Evolutionary conservation across 2,329 filamentous ascomycete genomes (phyloP), one percentile per base, ranked within the genome.

Genomic region (Stachybotrys elegans): DNA sequence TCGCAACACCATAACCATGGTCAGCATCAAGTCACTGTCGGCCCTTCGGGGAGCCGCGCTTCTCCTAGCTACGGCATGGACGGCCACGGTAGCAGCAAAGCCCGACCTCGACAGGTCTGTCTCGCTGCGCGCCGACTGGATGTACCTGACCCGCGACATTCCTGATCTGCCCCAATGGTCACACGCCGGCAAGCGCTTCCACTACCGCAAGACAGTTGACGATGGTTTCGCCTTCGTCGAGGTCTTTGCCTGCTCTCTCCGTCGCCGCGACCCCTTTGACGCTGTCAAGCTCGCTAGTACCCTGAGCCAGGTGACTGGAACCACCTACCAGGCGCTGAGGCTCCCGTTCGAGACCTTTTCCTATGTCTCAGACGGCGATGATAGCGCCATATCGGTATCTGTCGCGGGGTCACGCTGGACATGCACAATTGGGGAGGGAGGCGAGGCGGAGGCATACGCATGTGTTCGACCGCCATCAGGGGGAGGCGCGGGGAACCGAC

Each of bases 21-120:
- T 39, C 11, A 17, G 13, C 23, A 12, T 39, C 23, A 39, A 39
- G 4, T 13, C 23, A 14, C 36, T 39, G 36, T 39, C 36, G 20
- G 36, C 36, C 23, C 36, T 39, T 39, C 11, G 23, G 23, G 36
- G 22, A 22, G 36, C 36, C 23, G 36, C 36, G 39, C 39, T 41
- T 41, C 39, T 41, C 39, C 11, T 41, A 32, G 22, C 39, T 41
- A 29, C 39, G 16, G 40, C 27, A n/a, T 35, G 16, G 27, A 25
- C 42, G 22, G 19, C 29, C 14, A 20, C 19, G 14, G 34, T 27
- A 21, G 32, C 34, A 37, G 34, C 42, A 29, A 12, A 41, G 11
- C 42, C 42, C n/a, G 42, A 44, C 35, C 34, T 44, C 29, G 34
- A 44, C 42, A 39, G 42, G 27, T 44, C 42, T 20, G 42, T 44